Evolutionary conservation across 192 early-diverging fungal species (phyloP).

Genomic region (Kickxella alabastrina): DNA sequence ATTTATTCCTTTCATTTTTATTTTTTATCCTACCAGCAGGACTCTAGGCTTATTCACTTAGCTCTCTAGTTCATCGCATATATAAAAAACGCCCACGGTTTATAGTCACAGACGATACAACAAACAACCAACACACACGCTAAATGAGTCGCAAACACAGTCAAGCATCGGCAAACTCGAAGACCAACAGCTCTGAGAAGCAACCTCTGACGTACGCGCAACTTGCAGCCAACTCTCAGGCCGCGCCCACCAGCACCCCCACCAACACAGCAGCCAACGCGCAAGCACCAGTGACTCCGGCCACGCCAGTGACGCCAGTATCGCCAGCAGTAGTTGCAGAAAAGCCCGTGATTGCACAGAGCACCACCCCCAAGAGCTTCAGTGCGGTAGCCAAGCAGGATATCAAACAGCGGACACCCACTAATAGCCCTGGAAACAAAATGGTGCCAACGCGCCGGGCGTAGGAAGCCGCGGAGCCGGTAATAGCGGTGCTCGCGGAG

Average conservation of each 20-base stretch:
- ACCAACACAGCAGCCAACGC: slow-evolving; percentile 4
- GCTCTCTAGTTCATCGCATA: background rate
- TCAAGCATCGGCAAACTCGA: slow-evolving; percentile 40
- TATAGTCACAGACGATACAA: too few relatives aligned
- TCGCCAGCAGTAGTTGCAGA: slow-evolving; percentile 6
- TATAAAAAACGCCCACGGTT: background rate
- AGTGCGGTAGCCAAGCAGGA: slow-evolving; percentile 35
- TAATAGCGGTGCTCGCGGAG: slow-evolving; percentile 3
- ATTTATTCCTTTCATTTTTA: background rate
- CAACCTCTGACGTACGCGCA: slow-evolving; percentile 42
- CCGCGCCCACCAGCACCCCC: slow-evolving; percentile 14
- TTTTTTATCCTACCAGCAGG: background rate
- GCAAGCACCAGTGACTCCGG: slow-evolving; percentile 15
- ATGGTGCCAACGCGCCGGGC: slow-evolving; percentile 4
- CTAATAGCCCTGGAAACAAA: slow-evolving; percentile 23
- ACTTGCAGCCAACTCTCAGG: slow-evolving; percentile 24
- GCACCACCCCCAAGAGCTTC: slow-evolving; percentile 5
- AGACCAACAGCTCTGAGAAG: slow-evolving; percentile 48
- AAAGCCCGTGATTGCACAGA: background rate
- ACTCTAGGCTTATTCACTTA: background rate
- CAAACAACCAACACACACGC: slow-evolving; percentile 1
- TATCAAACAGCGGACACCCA: slow-evolving; percentile 17
- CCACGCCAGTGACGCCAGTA: slow-evolving; percentile 17
- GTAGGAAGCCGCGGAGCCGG: slow-evolving; percentile 13
- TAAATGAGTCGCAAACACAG: slow-evolving; percentile 50